Base-by-base conservation (phyloP, 2,329 filamentous ascomycete species). In the Fusarium praegraminearum region DNA sequence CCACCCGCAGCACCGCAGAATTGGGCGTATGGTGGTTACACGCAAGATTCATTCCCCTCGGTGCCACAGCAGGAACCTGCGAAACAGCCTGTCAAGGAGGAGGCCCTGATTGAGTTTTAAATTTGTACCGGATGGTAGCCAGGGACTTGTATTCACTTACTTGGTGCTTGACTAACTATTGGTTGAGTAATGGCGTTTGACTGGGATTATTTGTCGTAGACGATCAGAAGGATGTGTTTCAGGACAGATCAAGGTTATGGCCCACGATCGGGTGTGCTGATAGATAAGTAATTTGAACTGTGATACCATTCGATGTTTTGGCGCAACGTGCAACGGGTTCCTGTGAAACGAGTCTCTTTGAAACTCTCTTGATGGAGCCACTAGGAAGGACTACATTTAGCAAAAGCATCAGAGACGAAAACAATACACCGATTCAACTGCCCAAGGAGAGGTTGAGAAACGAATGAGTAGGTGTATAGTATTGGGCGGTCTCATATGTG, bases 101-200 rank as follows among this genome's bases (percentile, higher is more conserved):
- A 95, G 79, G 91, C 89, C 62, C 80, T 96, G 75, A 96, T 96
- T 79, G 93, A 96, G 78, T 83, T 95, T 66, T 94, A 72, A 76
- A 50, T 38, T 41, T 58, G n/a, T 50, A 57, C 22, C 15, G 10
- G 13, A 24, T 30, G 15, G 13, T 22, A 33, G 35, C 20, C 26
- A 40, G 43, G 40, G 24, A 50, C 36, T 40, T 47, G 18, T 35
- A 8, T 32, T 41, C 40, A 38, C 24, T 40, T 54, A 40, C 43
- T 24, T 33, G 33, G 13, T 45, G 28, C 32, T 57, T 56, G 47
- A 45, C 52, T 38, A 12, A 41, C 30, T 28, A 40, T 56, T 44
- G 24, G 44, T 65, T 44, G 36, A 36, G 40, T 35, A 47, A 36
- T 58, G 67, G 67, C 67, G 67, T 70, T 70, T 33, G 32, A 46